These are phyloP conservation scores for Leccinum subrobustum DNA, from an alignment of 1,284 basidiomycete genomes.

Conservation along the genomic window DNA sequence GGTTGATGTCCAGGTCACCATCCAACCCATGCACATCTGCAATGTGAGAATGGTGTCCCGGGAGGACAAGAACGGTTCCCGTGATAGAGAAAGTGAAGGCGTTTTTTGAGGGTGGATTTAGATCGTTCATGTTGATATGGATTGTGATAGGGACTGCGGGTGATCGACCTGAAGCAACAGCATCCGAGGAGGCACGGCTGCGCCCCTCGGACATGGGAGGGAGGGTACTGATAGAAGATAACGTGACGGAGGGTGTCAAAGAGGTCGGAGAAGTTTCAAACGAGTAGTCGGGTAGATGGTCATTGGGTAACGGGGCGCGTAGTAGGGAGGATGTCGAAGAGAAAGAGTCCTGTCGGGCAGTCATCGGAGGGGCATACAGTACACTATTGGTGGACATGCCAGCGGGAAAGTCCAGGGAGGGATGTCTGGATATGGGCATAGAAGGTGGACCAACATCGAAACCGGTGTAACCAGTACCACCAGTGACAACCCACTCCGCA, in stretches of 20 bases:
- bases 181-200: constrained; percentile 30
- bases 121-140: constrained; percentile 76
- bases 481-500: constrained; percentile 58
- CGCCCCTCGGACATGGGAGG: constrained; percentile 40
- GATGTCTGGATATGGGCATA: constrained; percentile 39
- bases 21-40: constrained; percentile 29
- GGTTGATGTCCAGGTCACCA: constrained; percentile 39
- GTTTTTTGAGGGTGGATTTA: constrained; percentile 62
- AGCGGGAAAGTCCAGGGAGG: constrained; percentile 48
- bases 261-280: constrained; percentile 60
- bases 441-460: constrained; percentile 50
- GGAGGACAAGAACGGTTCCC: constrained; percentile 60
- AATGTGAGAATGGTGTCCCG: constrained; percentile 37
- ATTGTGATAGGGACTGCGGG: constrained; percentile 45
- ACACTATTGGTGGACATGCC: constrained; percentile 22
- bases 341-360: constrained; percentile 41
- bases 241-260: constrained; percentile 47
- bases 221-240: constrained; percentile 59
- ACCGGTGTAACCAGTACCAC: constrained; percentile 66
- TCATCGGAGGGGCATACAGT: constrained; percentile 27
- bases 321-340: constrained; percentile 61
- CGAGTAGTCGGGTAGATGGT: constrained; percentile 65
- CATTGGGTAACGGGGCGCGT: constrained; percentile 65
- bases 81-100: constrained; percentile 62
- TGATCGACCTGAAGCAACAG: constrained; percentile 15